Conservation (phyloP, 2,329 filamentous ascomycete genomes). For the Tothia fuscella region DNA sequence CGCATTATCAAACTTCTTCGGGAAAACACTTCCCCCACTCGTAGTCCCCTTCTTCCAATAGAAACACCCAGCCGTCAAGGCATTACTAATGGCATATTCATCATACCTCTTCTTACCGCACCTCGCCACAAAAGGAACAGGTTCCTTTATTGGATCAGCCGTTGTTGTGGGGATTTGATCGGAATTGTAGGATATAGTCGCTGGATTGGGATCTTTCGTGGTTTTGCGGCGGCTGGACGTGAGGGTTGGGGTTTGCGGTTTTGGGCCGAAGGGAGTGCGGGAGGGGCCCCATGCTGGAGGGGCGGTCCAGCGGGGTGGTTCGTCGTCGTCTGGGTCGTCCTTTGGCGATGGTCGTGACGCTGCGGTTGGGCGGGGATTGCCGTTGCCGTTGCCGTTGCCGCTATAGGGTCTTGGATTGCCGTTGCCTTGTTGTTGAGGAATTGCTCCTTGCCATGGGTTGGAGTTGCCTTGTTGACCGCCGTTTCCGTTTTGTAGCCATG, state of each 20-base stretch:
- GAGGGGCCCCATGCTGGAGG: constrained; percentile 3
- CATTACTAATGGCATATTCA: constrained; percentile 5
- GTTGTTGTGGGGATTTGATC: constrained; percentile 1
- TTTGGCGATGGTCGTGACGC: neutral
- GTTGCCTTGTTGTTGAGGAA: too few species aligned
- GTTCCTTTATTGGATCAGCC: constrained; percentile 4
- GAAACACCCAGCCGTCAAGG: constrained; percentile 6
- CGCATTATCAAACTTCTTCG: constrained; percentile 2
- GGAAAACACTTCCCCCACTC: neutral
- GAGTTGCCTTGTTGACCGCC: neutral
- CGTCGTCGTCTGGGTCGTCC: constrained; percentile 5
- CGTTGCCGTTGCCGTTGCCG: neutral
- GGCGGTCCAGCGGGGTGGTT: neutral
- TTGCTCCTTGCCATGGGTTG: too few species aligned
- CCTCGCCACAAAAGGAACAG: constrained; percentile 4
- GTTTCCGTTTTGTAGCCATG: neutral
- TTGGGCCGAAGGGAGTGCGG: constrained; percentile 1
- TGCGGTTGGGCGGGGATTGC: neutral
- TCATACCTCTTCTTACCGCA: constrained; percentile 1
- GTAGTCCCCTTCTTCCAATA: neutral
- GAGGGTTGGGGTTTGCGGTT: neutral
- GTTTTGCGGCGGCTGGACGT: neutral
- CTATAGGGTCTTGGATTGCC: neutral
- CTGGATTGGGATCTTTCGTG: neutral
- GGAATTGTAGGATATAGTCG: neutral